phyloP scores from a whole-genome alignment of 2,329 filamentous ascomycete species.

The Aspergillus fischeri region DNA sequence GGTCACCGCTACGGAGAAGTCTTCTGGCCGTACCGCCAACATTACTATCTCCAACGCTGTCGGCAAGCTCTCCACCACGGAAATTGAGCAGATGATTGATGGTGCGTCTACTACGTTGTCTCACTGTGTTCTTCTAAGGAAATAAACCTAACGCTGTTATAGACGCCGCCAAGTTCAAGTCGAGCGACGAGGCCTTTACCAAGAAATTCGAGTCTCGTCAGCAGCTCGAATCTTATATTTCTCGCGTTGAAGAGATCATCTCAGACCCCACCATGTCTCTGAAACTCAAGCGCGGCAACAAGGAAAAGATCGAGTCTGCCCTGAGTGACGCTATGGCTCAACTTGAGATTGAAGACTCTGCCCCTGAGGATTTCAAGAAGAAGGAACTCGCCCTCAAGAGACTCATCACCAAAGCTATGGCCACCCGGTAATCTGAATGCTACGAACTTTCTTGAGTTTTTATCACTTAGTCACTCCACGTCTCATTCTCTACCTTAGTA shows the following conservation, averaged over 20 bases:
- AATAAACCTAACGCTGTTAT: conserved; percentile 6
- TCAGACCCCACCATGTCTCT: conserved; percentile 93
- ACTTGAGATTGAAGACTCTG: conserved; percentile 90
- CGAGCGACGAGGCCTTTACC: conserved; percentile 94
- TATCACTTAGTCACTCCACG: not conserved
- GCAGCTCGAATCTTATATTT: conserved; percentile 98
- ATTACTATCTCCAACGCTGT: conserved; percentile 99
- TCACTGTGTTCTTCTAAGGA: not conserved
- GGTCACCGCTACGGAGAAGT: conserved; percentile 99
- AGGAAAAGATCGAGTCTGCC: conserved; percentile 98
- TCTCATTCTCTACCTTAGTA: not conserved
- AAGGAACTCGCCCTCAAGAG: conserved; percentile 98
- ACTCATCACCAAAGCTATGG: conserved; percentile 97
- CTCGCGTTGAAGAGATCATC: conserved; percentile 97
- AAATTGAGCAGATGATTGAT: conserved; percentile 98
- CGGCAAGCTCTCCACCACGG: conserved; percentile 87
- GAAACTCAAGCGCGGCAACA: conserved; percentile 98
- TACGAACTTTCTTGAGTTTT: not conserved
- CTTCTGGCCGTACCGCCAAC: conserved; percentile 94
- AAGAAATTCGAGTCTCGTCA: conserved; percentile 99
- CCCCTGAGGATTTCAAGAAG: conserved; percentile 96
- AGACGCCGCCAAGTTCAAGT: conserved; percentile 98
- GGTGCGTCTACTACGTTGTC: conserved; percentile 46
- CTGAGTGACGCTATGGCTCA: conserved; percentile 96
- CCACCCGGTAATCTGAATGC: conserved; percentile 63